Evolutionary conservation across 352 stramenopile species (phyloP).

Genomic region (Globisporangium orthogonon): DNA sequence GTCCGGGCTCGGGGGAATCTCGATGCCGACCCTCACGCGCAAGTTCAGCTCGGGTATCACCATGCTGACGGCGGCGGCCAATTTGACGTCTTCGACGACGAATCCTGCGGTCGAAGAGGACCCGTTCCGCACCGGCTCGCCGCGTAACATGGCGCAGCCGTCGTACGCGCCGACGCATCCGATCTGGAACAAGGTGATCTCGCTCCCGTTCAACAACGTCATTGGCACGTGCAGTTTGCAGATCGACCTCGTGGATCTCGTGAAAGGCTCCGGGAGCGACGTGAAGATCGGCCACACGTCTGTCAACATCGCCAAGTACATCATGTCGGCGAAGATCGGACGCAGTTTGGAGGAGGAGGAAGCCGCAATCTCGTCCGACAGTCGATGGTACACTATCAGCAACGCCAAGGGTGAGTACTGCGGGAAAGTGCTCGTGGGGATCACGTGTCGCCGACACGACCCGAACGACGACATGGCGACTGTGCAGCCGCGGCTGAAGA

Average conservation of each 20-base stretch:
- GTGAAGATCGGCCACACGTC: conserved; percentile 56
- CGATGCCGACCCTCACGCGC: conserved; percentile 62
- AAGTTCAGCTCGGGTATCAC: conserved; percentile 63
- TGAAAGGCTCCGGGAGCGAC: conserved; percentile 25
- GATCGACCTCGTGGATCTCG: conserved; percentile 66
- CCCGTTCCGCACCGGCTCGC: conserved; percentile 50
- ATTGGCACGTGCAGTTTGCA: conserved; percentile 75
- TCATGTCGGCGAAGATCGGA: conserved; percentile 47
- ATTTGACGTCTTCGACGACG: conserved; percentile 23
- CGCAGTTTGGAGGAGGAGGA: conserved; percentile 51
- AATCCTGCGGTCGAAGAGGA: conserved; percentile 26
- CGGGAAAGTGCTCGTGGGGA: conserved; percentile 74
- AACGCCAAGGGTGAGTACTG: conserved; percentile 85
- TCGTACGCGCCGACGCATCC: conserved; percentile 64
- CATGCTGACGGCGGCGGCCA: conserved; percentile 45
- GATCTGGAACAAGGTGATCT: conserved; percentile 80
- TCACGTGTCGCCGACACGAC: conserved; percentile 51
- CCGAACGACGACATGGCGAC: conserved; percentile 13
- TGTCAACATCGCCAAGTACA: conserved; percentile 79
- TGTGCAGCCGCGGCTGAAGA: conserved; percentile 58
- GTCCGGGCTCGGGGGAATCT: conserved; percentile 40
- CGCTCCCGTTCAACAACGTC: conserved; percentile 64
- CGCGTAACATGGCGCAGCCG: conserved; percentile 44
- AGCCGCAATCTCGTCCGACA: conserved; percentile 56
- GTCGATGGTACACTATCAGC: conserved; percentile 82